Percentiles rank a stretch among this genome's conserved stretches.
Evolutionary conservation across 1,139 yeast genomes (phyloP).

Genomic region (Kodamaea sp.): DNA sequence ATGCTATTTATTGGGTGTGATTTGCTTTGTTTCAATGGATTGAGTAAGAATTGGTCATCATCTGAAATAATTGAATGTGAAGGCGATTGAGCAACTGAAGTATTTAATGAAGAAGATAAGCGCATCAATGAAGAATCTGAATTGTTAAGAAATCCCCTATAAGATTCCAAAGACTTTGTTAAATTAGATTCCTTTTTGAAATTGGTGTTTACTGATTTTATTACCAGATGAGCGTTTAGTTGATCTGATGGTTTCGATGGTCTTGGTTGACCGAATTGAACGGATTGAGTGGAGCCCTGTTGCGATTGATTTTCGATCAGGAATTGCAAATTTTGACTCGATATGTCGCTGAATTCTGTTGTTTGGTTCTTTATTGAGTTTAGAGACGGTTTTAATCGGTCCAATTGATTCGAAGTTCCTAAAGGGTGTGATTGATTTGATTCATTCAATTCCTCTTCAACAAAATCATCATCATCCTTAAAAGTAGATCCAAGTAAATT

Average conservation of each 20-base stretch:
- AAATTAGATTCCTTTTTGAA: too few species aligned
- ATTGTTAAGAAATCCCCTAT: too few species aligned
- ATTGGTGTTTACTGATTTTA: too few species aligned
- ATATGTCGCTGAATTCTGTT: too few species aligned
- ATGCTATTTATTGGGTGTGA: constrained; percentile 9
- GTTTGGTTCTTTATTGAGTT: too few species aligned
- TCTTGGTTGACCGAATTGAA: constrained; percentile 4
- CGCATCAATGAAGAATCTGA: neutral
- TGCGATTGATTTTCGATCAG: neutral
- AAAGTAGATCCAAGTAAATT: constrained; percentile 7
- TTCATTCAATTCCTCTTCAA: constrained; percentile 3
- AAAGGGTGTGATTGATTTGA: constrained; percentile 1
- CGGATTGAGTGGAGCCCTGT: neutral
- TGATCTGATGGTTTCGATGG: constrained; percentile 5
- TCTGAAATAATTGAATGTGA: constrained; percentile 8
- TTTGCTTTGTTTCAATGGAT: constrained; percentile 13
- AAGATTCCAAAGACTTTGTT: too few species aligned
- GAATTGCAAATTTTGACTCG: neutral
- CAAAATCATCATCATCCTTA: constrained; percentile 6
- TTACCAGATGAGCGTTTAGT: neutral
- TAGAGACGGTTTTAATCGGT: too few species aligned
- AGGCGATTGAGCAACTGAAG: constrained; percentile 9
- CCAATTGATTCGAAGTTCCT: neutral
- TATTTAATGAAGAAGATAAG: constrained; percentile 2
- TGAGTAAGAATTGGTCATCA: constrained; percentile 8